Evolutionary conservation across 495 filamentous ascomycete genomes (phyloP).

Genomic region (Podospora fimiseda): DNA sequence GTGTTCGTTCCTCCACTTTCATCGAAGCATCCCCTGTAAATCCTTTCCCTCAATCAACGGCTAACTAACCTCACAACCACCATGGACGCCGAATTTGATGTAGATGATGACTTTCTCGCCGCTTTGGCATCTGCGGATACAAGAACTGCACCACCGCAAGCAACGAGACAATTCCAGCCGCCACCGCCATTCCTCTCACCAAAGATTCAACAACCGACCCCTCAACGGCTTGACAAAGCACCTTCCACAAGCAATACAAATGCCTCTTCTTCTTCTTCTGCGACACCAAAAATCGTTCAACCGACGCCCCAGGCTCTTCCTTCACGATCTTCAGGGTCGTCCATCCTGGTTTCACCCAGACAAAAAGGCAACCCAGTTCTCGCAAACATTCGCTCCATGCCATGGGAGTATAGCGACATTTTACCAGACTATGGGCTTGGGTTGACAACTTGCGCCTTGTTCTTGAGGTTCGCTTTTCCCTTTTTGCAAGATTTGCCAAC

Average conservation of each 20-base stretch:
- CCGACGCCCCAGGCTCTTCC: slow-evolving; percentile 80
- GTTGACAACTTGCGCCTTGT: slow-evolving; percentile 80
- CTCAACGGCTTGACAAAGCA: slow-evolving; percentile 39
- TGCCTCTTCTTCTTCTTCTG: not conserved
- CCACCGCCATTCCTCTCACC: slow-evolving; percentile 26
- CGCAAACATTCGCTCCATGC: slow-evolving; percentile 68
- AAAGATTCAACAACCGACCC: slow-evolving; percentile 34
- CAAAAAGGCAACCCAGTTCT: slow-evolving; percentile 96
- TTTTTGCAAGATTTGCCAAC: not conserved
- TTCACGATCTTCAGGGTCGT: slow-evolving; percentile 58
- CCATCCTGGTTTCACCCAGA: slow-evolving; percentile 72
- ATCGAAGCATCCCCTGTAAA: too few species aligned
- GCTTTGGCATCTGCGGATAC: slow-evolving; percentile 38
- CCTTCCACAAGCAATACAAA: slow-evolving; percentile 24
- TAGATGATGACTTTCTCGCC: slow-evolving; percentile 52
- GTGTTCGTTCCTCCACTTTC: too few species aligned
- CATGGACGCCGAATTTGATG: slow-evolving; percentile 57
- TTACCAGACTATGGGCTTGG: slow-evolving; percentile 89
- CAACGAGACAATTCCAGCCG: slow-evolving; percentile 7
- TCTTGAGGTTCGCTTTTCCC: slow-evolving; percentile 45
- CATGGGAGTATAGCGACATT: slow-evolving; percentile 96
- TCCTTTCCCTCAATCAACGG: too few species aligned
- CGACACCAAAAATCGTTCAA: slow-evolving; percentile 67
- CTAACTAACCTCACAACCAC: too few species aligned
- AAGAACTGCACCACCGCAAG: not conserved